Conservation (phyloP, 768 basidiomycete genomes). For the Auriscalpium orientale region DNA sequence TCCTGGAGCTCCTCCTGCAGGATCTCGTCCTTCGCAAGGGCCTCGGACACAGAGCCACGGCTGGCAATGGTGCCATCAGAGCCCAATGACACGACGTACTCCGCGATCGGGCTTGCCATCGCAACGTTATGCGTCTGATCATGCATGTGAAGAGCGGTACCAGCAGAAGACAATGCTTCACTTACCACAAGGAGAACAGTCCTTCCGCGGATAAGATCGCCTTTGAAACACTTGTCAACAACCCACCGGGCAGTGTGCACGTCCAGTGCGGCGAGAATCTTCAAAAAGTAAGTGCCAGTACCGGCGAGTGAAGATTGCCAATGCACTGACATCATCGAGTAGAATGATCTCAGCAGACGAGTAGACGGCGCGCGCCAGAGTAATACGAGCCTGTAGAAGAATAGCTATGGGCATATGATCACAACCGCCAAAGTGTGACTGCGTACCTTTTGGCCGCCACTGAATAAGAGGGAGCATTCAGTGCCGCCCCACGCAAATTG, state of each 20-base stretch:
- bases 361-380: constrained; percentile 53
- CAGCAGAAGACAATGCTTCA: constrained; percentile 6
- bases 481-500: too few species aligned
- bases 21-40: constrained; percentile 33
- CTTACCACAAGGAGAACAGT: constrained; percentile 45
- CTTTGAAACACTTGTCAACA: constrained; percentile 41
- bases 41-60: constrained; percentile 44
- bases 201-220: constrained; percentile 39
- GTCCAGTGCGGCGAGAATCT: constrained; percentile 43
- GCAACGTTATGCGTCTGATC: constrained; percentile 48
- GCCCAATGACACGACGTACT: constrained; percentile 49
- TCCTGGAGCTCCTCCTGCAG: constrained; percentile 21
- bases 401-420: constrained; percentile 18
- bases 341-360: constrained; percentile 54
- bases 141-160: neutral
- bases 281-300: neutral
- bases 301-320: neutral
- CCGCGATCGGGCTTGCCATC: constrained; percentile 44
- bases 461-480: constrained; percentile 4
- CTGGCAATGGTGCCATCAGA: constrained; percentile 43
- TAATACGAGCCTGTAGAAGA: constrained; percentile 34
- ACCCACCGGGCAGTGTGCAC: constrained; percentile 46
- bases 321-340: constrained; percentile 54
- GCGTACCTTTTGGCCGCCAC: constrained; percentile 45
- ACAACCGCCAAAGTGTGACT: neutral